phyloP scores from a whole-genome alignment of 2,329 filamentous ascomycete genomes.

The Boeremia exigua region DNA sequence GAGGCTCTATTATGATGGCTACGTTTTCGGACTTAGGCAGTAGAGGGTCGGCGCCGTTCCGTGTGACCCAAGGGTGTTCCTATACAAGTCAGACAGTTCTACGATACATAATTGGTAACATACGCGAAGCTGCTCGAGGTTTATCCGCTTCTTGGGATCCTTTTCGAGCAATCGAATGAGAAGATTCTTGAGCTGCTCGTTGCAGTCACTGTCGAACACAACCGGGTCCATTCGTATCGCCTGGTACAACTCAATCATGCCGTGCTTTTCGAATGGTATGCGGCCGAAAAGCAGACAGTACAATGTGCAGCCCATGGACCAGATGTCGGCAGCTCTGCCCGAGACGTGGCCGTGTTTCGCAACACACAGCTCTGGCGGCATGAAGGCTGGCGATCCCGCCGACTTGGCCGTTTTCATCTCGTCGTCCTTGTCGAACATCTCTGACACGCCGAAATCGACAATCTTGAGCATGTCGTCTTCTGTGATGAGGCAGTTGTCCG shows the following conservation, averaged over 20 bases:
- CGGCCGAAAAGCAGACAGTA: constrained; percentile 90
- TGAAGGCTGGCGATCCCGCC: constrained; percentile 91
- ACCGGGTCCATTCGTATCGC: constrained; percentile 78
- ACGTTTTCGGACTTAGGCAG: constrained; percentile 87
- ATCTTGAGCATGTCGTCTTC: constrained; percentile 94
- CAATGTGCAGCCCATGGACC: constrained; percentile 96
- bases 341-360: constrained; percentile 85
- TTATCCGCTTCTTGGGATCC: constrained; percentile 81
- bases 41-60: constrained; percentile 75
- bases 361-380: constrained; percentile 90
- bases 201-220: constrained; percentile 66
- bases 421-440: constrained; percentile 91
- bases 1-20: constrained; percentile 76
- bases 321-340: constrained; percentile 90
- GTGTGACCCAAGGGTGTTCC: constrained; percentile 94
- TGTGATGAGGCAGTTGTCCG: constrained; percentile 91
- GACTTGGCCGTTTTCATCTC: constrained; percentile 93
- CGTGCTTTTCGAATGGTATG: constrained; percentile 82
- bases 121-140: constrained; percentile 81
- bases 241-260: constrained; percentile 86
- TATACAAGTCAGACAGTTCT: constrained; percentile 49
- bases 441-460: constrained; percentile 98
- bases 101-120: constrained; percentile 38
- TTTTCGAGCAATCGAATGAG: constrained; percentile 80
- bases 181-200: constrained; percentile 74